Evolutionary conservation across 257 asterid genomes (phyloP), one percentile per base, ranked within the genome.

Genomic region (Salvia hispanica): DNA sequence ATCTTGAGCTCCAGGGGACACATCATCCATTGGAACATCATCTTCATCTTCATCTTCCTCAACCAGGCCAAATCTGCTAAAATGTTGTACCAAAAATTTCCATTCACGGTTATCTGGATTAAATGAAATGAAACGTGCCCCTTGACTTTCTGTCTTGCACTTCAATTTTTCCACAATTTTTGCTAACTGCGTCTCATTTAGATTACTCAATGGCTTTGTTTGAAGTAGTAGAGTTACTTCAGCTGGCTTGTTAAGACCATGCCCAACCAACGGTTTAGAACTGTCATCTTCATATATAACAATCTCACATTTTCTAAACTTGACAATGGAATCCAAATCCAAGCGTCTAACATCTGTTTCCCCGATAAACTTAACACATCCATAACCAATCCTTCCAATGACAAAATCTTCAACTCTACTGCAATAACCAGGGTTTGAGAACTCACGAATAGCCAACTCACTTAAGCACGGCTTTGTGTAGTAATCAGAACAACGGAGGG

Each of bases 41-140:
- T 91, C 97, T 70, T 90, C 99, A 51, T 90, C 99, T 69, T 90
- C 99, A 51, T 90, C 99, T 69, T 90, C 96, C 11, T 81, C 96
- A 77, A 59, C 77, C 73, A 94, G 81, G 50, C 99, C 99, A 81
- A 88, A 94, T 78, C 96, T 88, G 81, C 99, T 94, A 78, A 94
- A 94, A 78, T 88, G 99, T 62, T 87, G 86, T 69, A 94, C 99
- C 5, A 64, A 63, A 71, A 94, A 94, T 57, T 84, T 91, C 99
- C 97, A 94, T 76, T 88, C 90, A 36, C 95, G 78, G 52, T 58
- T 72, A 62, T 60, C 44, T 50, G 79, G 82, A 70, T 90, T 87
- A 66, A 86, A 91, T 14, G 96, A 94, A 66, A 87, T 69, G 80
- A 84, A 91, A 8, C 78, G 63, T n/a, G 95, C 99, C 69, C 97